These are phyloP conservation scores for Cladorrhinum sp. DNA, from an alignment of 2,329 filamentous ascomycete species.

Conservation along the genomic window DNA sequence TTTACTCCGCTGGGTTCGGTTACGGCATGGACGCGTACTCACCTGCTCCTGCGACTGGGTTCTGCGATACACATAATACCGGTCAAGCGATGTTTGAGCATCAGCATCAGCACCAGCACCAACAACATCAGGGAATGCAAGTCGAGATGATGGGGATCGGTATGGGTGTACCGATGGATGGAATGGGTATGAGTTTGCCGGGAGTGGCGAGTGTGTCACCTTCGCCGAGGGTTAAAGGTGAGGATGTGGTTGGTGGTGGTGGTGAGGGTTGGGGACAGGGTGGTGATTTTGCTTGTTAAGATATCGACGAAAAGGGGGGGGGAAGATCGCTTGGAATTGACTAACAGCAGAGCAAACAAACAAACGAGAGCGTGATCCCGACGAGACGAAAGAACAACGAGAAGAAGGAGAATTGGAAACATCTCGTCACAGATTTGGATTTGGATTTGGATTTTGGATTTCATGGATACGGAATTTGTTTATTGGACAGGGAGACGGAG, in stretches of 20 bases:
- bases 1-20: neutral
- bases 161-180: neutral
- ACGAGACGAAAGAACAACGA: no score
- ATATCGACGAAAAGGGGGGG: no score
- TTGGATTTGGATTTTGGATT: no score
- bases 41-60: neutral
- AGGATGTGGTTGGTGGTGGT: neutral
- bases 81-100: neutral
- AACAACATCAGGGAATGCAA: no score
- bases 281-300: neutral
- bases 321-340: no score
- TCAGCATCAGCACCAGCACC: neutral
- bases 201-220: neutral
- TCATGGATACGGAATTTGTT: no score
- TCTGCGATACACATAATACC: neutral
- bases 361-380: no score
- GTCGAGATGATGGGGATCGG: constrained; percentile 1
- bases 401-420: no score
- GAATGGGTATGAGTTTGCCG: neutral
- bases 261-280: neutral
- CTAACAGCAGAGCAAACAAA: neutral
- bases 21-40: neutral
- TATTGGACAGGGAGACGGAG: no score
- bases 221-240: neutral
- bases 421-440: no score